Base-by-base conservation (phyloP, 495 filamentous ascomycete species). In the Daldinia concentrica region DNA sequence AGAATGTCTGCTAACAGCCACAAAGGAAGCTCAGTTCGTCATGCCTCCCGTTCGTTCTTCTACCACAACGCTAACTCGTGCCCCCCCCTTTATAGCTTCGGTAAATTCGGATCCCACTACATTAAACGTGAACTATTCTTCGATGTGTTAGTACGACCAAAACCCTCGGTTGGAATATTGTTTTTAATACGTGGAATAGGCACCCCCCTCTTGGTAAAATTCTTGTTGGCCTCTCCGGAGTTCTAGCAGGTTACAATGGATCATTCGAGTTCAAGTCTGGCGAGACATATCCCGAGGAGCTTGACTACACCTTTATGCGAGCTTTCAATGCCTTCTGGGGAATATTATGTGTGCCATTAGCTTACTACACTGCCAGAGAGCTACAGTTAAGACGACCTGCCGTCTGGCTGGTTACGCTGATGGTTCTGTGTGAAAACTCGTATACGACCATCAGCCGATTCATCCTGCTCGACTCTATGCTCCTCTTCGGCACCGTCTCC, bases 211-310 rank as follows among this genome's bases (percentile, higher is more conserved):
- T 98, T 51, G 95, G 95, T 75, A 99, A 99, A 85, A 98, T 99
- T 88, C 87, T 99, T 26, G 96, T 99, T 68, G 95, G 95, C 51
- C 86, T 99, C 61, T 98, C 95, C 12, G 95, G 95, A 73, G 95
- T 94, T 74, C 84, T 99, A 61, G 95, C 95, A 37, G 95, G 95
- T 58, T 99, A 99, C 85, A 99, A 99, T 87, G 95, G 95, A 36
- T 97, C 96, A 1, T 99, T 99, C 82, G 96, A 98, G 80, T 99
- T 99, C 88, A 99, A 99, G 79, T 98, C 95, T 26, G 95, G 95
- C 74, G 95, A 98, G 79, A 92, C 86, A 50, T 99, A 99, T 76
- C 95, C 95, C 1, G 86, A 89, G 69, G 93, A 98, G 75, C 84
- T 99, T 76, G 91, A 99, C 84, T 99, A 98, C 79, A 96, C 94